Evolutionary conservation across 352 stramenopile genomes (phyloP), one percentile per base, ranked within the genome.

Genomic region (Globisporangium viniferum): DNA sequence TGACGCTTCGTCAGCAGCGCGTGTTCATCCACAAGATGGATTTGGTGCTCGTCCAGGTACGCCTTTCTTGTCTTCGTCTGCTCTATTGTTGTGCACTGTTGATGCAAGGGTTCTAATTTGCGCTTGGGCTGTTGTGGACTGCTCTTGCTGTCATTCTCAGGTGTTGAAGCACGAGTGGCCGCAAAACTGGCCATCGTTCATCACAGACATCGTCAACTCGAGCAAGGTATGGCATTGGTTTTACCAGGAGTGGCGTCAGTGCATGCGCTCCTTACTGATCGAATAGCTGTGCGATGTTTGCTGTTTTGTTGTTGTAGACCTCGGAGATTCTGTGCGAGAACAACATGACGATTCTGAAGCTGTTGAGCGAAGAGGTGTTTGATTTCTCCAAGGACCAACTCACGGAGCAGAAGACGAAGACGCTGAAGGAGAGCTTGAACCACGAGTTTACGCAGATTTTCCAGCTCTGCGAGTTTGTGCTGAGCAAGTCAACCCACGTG

Each of bases 81-180:
- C 8, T 8, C 5, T 22, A 36, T n/a, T 31, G 18, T 18, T 59
- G 20, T 20, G 29, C 54, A 27, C 44, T 41, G 41, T 33, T 22
- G 2, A 20, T 56, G 39, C 49, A 35, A 33, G 15, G 18, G 10
- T 8, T 51, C 44, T 51, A 8, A 51, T n/a, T 18, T 64, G 35
- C 15, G 22, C 22, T 18, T 60, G 33, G 20, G 15, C 22, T 65
- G 0, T 14, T 54, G 9, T 33, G 29, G 29, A 33, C 15, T 57
- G 31, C 60, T 9, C 41, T 71, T 20, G 14, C 57, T 55, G 14
- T 10, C 22, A 20, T n/a, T 58, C 2, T 35, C 24, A 59, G 76
- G 98, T 99, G 64, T 79, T 99, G 59, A 99, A 99, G 88, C 98
- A 99, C 80, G 98, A 99, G 81, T 99, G 98, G 98, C 98, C 98